These are phyloP conservation scores for Phaseolus lunatus DNA, from an alignment of 306 rosid species.

Conservation along the genomic window DNA sequence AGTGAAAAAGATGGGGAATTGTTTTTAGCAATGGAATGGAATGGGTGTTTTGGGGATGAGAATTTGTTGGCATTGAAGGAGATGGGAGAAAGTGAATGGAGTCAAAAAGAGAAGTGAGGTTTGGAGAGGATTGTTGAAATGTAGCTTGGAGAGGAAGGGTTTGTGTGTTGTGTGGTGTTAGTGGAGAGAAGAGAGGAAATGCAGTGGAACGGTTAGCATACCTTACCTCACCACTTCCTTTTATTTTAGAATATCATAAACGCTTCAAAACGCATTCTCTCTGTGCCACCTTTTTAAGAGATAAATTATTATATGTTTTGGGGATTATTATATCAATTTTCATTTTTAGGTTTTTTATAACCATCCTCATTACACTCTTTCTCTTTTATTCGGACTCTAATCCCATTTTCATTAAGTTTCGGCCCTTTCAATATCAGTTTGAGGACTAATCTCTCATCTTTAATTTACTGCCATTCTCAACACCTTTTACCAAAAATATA, in stretches of 20 bases:
- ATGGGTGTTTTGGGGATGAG: not conserved
- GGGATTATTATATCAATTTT: too few species aligned
- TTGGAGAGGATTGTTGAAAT: not conserved
- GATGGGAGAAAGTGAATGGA: slow-evolving; percentile 10
- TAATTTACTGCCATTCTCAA: too few species aligned
- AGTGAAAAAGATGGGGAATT: slow-evolving; percentile 14
- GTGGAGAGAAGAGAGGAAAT: slow-evolving; percentile 36
- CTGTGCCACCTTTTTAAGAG: not conserved
- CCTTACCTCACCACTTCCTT: not conserved
- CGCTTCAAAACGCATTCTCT: not conserved
- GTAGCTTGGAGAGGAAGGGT: slow-evolving; percentile 38
- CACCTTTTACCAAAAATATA: too few species aligned
- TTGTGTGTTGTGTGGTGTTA: not conserved
- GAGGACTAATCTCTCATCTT: too few species aligned
- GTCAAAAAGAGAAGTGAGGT: slow-evolving; percentile 7
- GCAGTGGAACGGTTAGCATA: not conserved
- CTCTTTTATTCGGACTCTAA: too few species aligned
- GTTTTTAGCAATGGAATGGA: not conserved
- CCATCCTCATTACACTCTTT: too few species aligned
- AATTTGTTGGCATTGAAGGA: slow-evolving; percentile 28
- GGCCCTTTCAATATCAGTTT: too few species aligned
- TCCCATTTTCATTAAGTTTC: too few species aligned
- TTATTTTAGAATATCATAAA: slow-evolving; percentile 8
- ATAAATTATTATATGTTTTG: not conserved
- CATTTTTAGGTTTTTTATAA: too few species aligned